Evolutionary conservation across 148 eudicot species (phyloP).

Genomic region (Talinum fruticosum): DNA sequence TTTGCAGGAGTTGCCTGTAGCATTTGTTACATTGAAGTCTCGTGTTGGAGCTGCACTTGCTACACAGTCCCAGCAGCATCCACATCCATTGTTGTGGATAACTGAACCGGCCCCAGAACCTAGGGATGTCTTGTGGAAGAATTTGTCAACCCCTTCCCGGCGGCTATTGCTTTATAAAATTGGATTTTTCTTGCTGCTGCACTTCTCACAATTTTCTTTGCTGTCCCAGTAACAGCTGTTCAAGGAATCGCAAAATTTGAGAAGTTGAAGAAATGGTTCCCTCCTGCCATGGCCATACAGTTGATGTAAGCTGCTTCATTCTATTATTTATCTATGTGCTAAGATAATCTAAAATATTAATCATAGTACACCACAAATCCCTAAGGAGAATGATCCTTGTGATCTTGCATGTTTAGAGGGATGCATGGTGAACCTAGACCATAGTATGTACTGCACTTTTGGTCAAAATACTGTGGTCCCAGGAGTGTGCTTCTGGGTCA

Average conservation of each 20-base stretch:
- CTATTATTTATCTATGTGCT: neutral
- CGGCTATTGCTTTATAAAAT: constrained; percentile 59
- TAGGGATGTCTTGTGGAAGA: constrained; percentile 79
- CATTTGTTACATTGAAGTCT: constrained; percentile 79
- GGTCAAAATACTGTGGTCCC: neutral
- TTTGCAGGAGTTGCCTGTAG: constrained; percentile 76
- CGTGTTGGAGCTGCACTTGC: constrained; percentile 74
- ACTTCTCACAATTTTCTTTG: constrained; percentile 81
- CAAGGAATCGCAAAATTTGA: constrained; percentile 92
- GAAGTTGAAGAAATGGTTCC: constrained; percentile 81
- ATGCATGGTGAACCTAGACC: neutral
- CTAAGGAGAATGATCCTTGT: neutral
- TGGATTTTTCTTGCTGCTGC: constrained; percentile 53
- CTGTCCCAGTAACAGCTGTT: constrained; percentile 82
- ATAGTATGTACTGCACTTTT: neutral
- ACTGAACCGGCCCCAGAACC: constrained; percentile 93
- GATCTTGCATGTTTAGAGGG: neutral
- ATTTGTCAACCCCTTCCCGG: constrained; percentile 61
- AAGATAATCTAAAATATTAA: neutral
- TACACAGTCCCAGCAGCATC: constrained; percentile 77
- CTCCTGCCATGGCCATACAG: constrained; percentile 81
- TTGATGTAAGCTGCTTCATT: constrained; percentile 53
- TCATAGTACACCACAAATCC: neutral
- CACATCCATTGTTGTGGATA: constrained; percentile 78
- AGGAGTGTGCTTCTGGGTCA: neutral